Conservation (phyloP, 2,329 filamentous ascomycete species). For the Myriosclerotinia scirpicola region DNA sequence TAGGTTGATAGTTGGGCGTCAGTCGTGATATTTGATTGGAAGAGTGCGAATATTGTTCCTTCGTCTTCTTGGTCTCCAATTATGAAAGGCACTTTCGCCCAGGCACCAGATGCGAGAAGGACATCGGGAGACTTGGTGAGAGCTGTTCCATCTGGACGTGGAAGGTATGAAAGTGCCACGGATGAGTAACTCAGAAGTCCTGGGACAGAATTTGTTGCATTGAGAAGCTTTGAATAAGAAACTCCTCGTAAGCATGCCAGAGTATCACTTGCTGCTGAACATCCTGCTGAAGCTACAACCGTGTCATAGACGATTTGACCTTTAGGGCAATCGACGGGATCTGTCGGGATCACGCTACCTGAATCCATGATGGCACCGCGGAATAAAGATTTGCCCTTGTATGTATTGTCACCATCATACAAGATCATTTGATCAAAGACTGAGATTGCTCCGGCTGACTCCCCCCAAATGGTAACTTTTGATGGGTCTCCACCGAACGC, state of each 20-base stretch:
- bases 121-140: slow-evolving; percentile 64
- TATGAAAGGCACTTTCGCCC: slow-evolving; percentile 61
- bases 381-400: slow-evolving; percentile 75
- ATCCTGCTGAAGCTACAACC: slow-evolving; percentile 62
- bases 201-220: slow-evolving; percentile 69
- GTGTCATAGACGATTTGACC: slow-evolving; percentile 64
- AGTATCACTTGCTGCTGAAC: slow-evolving; percentile 55
- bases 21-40: slow-evolving; percentile 67
- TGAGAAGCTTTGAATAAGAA: slow-evolving; percentile 59
- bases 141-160: slow-evolving; percentile 66
- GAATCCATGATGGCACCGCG: slow-evolving; percentile 77
- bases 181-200: slow-evolving; percentile 66
- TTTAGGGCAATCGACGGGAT: slow-evolving; percentile 64
- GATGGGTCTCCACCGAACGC: slow-evolving; percentile 65
- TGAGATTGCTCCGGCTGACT: slow-evolving; percentile 65
- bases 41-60: slow-evolving; percentile 71
- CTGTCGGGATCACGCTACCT: slow-evolving; percentile 61
- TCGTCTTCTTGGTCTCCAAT: slow-evolving; percentile 80
- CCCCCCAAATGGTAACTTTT: slow-evolving; percentile 49
- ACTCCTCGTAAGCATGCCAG: slow-evolving; percentile 65
- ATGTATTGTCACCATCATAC: slow-evolving; percentile 69
- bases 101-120: slow-evolving; percentile 53
- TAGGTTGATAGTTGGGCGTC: slow-evolving; percentile 61
- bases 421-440: slow-evolving; percentile 75
- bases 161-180: slow-evolving; percentile 70